Evolutionary conservation across 768 basidiomycete species (phyloP).

Genomic region (Obba rivulosa): DNA sequence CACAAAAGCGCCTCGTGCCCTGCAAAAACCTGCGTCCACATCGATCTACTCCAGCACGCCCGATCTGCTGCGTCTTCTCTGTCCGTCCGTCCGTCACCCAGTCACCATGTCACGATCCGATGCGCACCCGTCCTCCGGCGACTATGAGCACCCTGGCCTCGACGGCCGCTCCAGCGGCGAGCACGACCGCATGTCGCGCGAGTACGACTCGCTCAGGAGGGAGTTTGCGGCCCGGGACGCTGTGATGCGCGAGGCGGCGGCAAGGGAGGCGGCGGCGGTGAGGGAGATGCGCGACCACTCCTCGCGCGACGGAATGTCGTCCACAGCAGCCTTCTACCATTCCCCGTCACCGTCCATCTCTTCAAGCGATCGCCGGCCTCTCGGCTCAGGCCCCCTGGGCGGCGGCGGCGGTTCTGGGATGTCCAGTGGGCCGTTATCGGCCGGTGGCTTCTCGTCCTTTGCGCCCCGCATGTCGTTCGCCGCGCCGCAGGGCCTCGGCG

Average conservation of each 20-base stretch:
- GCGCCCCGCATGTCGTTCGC: slow-evolving; percentile 17
- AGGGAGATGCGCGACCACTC: slow-evolving; percentile 1
- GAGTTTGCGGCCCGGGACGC: slow-evolving; percentile 12
- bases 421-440: too few species aligned
- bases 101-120: slow-evolving; percentile 24
- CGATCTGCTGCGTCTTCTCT: slow-evolving; percentile 3
- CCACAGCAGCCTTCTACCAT: slow-evolving; percentile 13
- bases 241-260: slow-evolving; percentile 3
- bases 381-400: slow-evolving; percentile 2
- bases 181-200: slow-evolving; percentile 6
- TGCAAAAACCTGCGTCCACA: slow-evolving; percentile 10
- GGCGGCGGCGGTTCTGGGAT: too few species aligned
- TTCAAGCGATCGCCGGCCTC: slow-evolving; percentile 13
- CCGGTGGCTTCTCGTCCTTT: slow-evolving; percentile 17
- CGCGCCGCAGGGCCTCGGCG: slow-evolving; percentile 13
- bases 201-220: slow-evolving; percentile 9
- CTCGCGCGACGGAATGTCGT: neutral
- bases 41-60: slow-evolving; percentile 9
- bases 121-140: slow-evolving; percentile 16
- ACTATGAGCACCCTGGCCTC: slow-evolving; percentile 16
- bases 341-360: slow-evolving; percentile 18
- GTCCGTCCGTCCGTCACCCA: too few species aligned
- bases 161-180: slow-evolving; percentile 16
- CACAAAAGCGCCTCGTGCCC: slow-evolving; percentile 2
- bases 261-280: slow-evolving; percentile 7